Conservation (phyloP, 2,329 filamentous ascomycete genomes). For the Beauveria sp. region DNA sequence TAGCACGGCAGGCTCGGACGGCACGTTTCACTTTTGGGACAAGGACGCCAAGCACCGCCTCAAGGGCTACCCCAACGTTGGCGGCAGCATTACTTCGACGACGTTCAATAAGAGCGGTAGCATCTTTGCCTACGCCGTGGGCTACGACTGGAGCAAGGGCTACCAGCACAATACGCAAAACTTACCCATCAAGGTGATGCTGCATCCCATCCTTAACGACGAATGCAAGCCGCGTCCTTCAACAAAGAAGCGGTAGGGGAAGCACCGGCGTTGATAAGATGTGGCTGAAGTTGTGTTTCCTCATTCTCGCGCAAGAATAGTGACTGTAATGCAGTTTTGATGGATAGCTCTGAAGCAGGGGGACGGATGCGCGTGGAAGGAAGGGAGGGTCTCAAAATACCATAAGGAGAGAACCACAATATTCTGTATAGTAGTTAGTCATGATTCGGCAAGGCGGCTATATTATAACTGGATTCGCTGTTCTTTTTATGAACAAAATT, state of each 20-base stretch:
- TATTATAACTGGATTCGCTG: neutral
- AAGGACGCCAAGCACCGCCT: conserved; percentile 83
- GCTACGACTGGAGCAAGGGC: conserved; percentile 98
- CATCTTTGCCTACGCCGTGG: conserved; percentile 83
- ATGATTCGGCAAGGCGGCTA: neutral
- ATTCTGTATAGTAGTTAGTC: conserved; percentile 6
- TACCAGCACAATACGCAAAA: conserved; percentile 74
- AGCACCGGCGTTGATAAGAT: neutral
- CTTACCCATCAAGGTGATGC: conserved; percentile 73
- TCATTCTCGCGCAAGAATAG: too few relatives aligned
- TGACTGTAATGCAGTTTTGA: neutral
- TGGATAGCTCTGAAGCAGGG: neutral
- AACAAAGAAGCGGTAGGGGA: conserved; percentile 49
- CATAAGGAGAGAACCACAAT: neutral
- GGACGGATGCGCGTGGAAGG: neutral
- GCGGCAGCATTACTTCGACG: conserved; percentile 81
- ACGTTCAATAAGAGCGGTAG: conserved; percentile 82
- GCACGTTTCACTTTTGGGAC: conserved; percentile 96
- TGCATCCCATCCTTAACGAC: conserved; percentile 63
- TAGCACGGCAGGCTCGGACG: conserved; percentile 89
- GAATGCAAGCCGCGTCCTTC: conserved; percentile 56
- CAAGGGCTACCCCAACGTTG: conserved; percentile 79
- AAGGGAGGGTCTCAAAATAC: neutral
- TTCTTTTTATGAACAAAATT: neutral
- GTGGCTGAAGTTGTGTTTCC: neutral